These are phyloP conservation scores for Heterobasidion irregulare DNA, from an alignment of 1,284 basidiomycete species.

Conservation along the genomic window DNA sequence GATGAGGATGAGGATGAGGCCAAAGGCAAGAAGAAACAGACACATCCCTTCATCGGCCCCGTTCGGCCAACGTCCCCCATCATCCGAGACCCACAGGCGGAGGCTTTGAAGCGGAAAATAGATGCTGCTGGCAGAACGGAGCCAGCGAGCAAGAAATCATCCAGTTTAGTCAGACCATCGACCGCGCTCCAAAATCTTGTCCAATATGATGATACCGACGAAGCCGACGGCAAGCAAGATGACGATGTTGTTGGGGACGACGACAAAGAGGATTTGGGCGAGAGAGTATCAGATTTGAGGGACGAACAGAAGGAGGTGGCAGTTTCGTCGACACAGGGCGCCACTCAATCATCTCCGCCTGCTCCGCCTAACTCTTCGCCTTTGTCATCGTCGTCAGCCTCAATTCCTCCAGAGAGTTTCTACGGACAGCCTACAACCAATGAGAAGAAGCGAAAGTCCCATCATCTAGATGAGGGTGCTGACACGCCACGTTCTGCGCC, in stretches of 20 bases:
- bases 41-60: constrained; percentile 57
- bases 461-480: constrained; percentile 21
- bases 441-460: constrained; percentile 35
- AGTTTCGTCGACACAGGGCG: neutral
- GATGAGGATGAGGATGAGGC: constrained; percentile 37
- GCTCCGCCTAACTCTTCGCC: constrained; percentile 13
- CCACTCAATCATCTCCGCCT: constrained; percentile 7
- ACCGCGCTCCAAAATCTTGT: constrained; percentile 40
- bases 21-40: constrained; percentile 36
- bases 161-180: constrained; percentile 6
- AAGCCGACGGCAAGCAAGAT: constrained; percentile 25
- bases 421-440: constrained; percentile 27
- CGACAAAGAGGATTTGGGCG: constrained; percentile 34
- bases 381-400: constrained; percentile 13
- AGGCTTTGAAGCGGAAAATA: constrained; percentile 53
- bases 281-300: constrained; percentile 16
- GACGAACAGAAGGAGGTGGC: neutral
- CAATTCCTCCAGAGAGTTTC: constrained; percentile 36
- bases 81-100: constrained; percentile 53
- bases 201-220: constrained; percentile 42
- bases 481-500: neutral
- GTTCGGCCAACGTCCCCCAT: constrained; percentile 24
- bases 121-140: constrained; percentile 24
- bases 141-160: neutral
- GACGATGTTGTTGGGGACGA: constrained; percentile 39